Evolutionary conservation across 208 protist species (phyloP).

Genomic region (Trypanosomatidae sp.): DNA sequence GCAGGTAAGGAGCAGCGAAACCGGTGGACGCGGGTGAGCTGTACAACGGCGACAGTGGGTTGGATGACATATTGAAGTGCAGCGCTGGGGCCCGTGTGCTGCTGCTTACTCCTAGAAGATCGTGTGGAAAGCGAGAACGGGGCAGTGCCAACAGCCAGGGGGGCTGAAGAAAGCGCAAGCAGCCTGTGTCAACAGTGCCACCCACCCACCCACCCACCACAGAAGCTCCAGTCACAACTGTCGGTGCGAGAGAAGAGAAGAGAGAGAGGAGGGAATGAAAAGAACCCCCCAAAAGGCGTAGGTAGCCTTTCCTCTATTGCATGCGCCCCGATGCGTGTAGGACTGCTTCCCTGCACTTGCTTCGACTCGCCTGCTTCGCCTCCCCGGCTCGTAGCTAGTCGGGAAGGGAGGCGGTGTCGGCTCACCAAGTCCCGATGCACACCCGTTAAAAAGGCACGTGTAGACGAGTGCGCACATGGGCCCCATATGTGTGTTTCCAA

Average conservation of each 20-base stretch:
- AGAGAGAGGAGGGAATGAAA: constrained; percentile 9
- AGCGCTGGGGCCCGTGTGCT: neutral
- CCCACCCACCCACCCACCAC: neutral
- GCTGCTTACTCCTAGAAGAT: neutral
- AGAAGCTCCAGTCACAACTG: neutral
- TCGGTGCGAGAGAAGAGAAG: constrained; percentile 1
- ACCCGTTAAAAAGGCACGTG: neutral
- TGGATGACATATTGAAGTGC: constrained; percentile 15
- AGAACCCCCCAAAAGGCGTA: neutral
- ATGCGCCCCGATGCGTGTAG: neutral
- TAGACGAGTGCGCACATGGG: neutral
- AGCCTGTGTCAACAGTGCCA: neutral
- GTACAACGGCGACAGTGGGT: constrained; percentile 21
- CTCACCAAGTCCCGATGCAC: neutral
- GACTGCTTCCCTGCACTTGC: neutral
- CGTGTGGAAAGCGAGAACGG: neutral
- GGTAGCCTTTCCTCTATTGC: neutral
- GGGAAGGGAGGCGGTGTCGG: neutral
- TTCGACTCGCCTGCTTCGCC: neutral
- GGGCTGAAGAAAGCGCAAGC: neutral
- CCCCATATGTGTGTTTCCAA: neutral
- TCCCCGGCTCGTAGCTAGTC: neutral
- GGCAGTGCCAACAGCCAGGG: no score
- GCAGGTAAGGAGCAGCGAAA: constrained; percentile 27
- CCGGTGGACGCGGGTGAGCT: constrained; percentile 22